These are phyloP conservation scores for Mortierella sp. DNA, from an alignment of 371 early-diverging fungal genomes.

Conservation along the genomic window DNA sequence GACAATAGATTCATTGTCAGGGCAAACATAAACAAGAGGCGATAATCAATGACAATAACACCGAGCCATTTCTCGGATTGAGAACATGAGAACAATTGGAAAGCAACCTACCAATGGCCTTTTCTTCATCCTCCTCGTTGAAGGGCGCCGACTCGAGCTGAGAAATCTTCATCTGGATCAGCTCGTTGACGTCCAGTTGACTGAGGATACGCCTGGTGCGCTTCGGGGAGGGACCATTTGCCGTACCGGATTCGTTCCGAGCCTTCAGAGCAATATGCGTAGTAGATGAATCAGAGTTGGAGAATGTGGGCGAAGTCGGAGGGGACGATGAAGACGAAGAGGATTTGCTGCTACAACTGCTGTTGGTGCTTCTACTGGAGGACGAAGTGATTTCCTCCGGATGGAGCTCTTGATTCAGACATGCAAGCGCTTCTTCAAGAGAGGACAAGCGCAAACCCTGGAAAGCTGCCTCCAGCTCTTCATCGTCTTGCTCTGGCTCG, in stretches of 20 bases:
- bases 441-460: slow-evolving; percentile 14
- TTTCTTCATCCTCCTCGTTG: slow-evolving; percentile 47
- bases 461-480: slow-evolving; percentile 28
- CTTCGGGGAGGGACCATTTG: slow-evolving; percentile 14
- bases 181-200: slow-evolving; percentile 42
- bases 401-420: not conserved
- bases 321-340: not conserved
- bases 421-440: slow-evolving; percentile 21
- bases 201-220: slow-evolving; percentile 32
- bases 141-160: slow-evolving; percentile 37
- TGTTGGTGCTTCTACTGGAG: not conserved
- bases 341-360: not conserved
- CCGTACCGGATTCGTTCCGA: not conserved
- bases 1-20: not conserved
- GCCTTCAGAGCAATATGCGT: not conserved
- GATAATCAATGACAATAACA: not conserved
- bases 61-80: not conserved
- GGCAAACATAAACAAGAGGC: not conserved
- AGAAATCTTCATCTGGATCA: slow-evolving; percentile 52
- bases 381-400: not conserved
- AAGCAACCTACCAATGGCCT: slow-evolving; percentile 32
- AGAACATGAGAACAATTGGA: not conserved
- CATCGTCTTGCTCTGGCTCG: slow-evolving; percentile 7
- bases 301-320: not conserved
- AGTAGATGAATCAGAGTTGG: slow-evolving; percentile 12